A percentile compares a stretch with the other conserved stretches of the same genome.
These are phyloP conservation scores for Hygrophorus russula DNA, from an alignment of 768 basidiomycete genomes.

Conservation along the genomic window DNA sequence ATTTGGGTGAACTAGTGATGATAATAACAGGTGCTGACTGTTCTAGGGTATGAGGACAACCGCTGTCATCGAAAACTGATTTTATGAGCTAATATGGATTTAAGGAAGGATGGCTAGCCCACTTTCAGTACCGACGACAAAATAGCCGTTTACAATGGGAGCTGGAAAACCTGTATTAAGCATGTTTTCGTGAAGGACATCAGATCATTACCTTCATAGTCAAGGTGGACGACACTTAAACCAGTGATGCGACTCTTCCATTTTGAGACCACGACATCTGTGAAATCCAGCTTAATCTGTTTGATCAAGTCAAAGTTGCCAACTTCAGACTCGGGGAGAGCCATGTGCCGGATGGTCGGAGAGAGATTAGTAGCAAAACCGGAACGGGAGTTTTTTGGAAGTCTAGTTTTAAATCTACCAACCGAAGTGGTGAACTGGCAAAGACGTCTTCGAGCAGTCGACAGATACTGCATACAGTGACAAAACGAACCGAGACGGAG, in stretches of 20 bases:
- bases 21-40: slow-evolving; percentile 44
- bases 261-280: slow-evolving; percentile 74
- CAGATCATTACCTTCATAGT: slow-evolving; percentile 64
- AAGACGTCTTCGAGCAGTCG: slow-evolving; percentile 14
- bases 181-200: slow-evolving; percentile 1
- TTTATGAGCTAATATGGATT: slow-evolving; percentile 1
- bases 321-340: slow-evolving; percentile 15
- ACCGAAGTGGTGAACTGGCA: too few relatives aligned
- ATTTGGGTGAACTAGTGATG: slow-evolving; percentile 1
- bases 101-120: slow-evolving; percentile 5
- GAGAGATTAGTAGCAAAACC: slow-evolving; percentile 7
- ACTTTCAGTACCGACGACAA: slow-evolving; percentile 89
- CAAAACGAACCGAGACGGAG: not conserved
- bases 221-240: slow-evolving; percentile 81
- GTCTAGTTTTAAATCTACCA: too few relatives aligned
- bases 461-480: slow-evolving; percentile 26
- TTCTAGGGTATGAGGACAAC: slow-evolving; percentile 93
- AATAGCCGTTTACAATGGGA: slow-evolving; percentile 85
- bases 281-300: slow-evolving; percentile 64
- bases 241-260: slow-evolving; percentile 85
- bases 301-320: slow-evolving; percentile 83
- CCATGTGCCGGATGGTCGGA: slow-evolving; percentile 6
- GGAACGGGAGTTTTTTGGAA: not conserved
- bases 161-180: slow-evolving; percentile 28
- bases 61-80: slow-evolving; percentile 85